A percentile compares a stretch with the other conserved stretches of the same genome.
These are phyloP conservation scores for Acanthamoeba sp. DNA, from an alignment of 208 protist genomes.

Conservation along the genomic window DNA sequence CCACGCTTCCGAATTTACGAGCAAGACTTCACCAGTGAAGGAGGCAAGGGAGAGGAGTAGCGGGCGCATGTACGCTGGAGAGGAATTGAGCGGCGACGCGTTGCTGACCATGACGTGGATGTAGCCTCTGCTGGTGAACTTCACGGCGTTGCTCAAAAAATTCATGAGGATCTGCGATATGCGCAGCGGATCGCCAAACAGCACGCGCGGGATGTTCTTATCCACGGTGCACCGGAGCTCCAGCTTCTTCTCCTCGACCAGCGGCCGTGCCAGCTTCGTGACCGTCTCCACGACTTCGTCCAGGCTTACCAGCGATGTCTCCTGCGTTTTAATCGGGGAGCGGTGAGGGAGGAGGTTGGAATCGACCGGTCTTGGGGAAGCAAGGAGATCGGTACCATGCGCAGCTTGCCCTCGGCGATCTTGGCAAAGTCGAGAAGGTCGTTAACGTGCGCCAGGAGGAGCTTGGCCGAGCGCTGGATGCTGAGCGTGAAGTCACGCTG, in stretches of 20 bases:
- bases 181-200: constrained; percentile 58
- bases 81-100: too few species aligned
- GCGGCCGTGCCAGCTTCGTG: constrained; percentile 13
- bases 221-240: neutral
- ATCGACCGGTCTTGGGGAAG: neutral
- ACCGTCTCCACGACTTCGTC: constrained; percentile 47
- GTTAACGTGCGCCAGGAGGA: constrained; percentile 43
- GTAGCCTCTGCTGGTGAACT: constrained; percentile 55
- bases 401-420: constrained; percentile 42
- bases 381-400: neutral
- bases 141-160: constrained; percentile 29
- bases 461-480: constrained; percentile 42
- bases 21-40: too few species aligned
- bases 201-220: neutral
- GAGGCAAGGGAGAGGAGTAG: neutral
- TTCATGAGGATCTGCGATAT: constrained; percentile 62
- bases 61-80: neutral
- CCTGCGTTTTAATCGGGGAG: neutral
- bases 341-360: neutral
- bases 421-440: constrained; percentile 69
- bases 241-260: constrained; percentile 51
- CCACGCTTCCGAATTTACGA: too few species aligned
- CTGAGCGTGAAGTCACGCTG: constrained; percentile 57
- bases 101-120: constrained; percentile 31
- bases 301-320: constrained; percentile 7